Conservation (phyloP, 1,284 basidiomycete genomes). For the Puccinia sorghi region DNA sequence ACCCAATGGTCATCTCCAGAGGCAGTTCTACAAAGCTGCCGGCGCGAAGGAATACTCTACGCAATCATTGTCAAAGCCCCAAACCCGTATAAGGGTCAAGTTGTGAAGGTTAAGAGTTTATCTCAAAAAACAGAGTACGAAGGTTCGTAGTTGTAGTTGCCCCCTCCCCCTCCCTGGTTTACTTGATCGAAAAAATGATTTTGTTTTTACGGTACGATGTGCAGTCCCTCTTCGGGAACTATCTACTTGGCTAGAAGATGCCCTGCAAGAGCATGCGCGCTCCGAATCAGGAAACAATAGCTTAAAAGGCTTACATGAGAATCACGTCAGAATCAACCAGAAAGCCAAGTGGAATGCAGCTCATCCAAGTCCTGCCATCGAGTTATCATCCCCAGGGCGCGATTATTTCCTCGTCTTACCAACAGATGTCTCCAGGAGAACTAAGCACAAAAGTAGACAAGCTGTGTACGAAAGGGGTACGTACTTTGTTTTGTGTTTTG, state of each 20-base stretch:
- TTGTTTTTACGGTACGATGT: background rate
- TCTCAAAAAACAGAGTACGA: slow-evolving; percentile 41
- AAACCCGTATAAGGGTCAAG: slow-evolving; percentile 42
- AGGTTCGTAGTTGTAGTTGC: slow-evolving; percentile 18
- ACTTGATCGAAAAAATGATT: background rate
- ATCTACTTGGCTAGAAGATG: slow-evolving; percentile 35
- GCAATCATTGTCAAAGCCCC: slow-evolving; percentile 48
- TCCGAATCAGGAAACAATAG: slow-evolving; percentile 17
- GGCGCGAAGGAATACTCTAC: slow-evolving; percentile 42
- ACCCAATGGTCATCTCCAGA: slow-evolving; percentile 37
- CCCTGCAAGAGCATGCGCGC: slow-evolving; percentile 37
- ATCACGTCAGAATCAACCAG: slow-evolving; percentile 13
- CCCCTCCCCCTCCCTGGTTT: background rate
- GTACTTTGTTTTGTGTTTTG: background rate
- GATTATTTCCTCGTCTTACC: slow-evolving; percentile 39
- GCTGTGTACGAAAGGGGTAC: slow-evolving; percentile 36
- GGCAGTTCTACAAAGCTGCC: slow-evolving; percentile 38
- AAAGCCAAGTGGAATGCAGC: slow-evolving; percentile 25
- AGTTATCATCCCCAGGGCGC: slow-evolving; percentile 29
- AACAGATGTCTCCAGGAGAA: slow-evolving; percentile 24
- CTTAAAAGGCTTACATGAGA: slow-evolving; percentile 18
- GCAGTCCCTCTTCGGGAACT: slow-evolving; percentile 39
- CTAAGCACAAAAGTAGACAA: slow-evolving; percentile 45
- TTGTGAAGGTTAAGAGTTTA: slow-evolving; percentile 41
- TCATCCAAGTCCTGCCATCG: slow-evolving; percentile 16